Base-by-base conservation (phyloP, 73 alveolate species). In the Stentor roeselii region DNA sequence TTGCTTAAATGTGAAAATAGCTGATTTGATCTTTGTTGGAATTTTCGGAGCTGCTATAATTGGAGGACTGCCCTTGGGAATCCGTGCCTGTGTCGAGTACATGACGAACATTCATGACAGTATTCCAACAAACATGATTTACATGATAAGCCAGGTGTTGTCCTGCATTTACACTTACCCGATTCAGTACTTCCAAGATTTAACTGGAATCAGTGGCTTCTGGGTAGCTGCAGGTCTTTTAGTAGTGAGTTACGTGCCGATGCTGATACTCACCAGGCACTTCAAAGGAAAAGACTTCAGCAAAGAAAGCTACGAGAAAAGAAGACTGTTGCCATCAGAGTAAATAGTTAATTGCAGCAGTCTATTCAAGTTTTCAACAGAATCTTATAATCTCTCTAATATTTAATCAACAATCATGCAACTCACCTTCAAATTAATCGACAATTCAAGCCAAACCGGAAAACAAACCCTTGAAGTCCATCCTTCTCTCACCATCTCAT, bases 1-100 rank as follows among this genome's bases (percentile, higher is more conserved):
- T n/a, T n/a, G n/a, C n/a, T n/a, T n/a, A n/a, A n/a, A n/a, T n/a
- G n/a, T n/a, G n/a, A n/a, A n/a, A n/a, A n/a, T n/a, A n/a, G n/a
- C n/a, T n/a, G n/a, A n/a, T n/a, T n/a, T n/a, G n/a, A n/a, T n/a
- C n/a, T n/a, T n/a, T n/a, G n/a, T n/a, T n/a, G n/a, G n/a, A 11
- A 31, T 76, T 76, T 3, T 3, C 35, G 84, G 84, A 82, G 3
- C 34, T 3, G 78, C 6, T 4, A 78, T 76, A 15, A n/a, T 76
- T 0, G 84, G 84, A 34, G 21, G 6, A 36, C 6, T 76, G 85
- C 84, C 84, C 14, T 76, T 76, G 35, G 84, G 78, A 36, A 76
- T 76, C 3, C 3, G 34, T 4, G 80, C n/a, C 27, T 78, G 31
- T 76, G 80, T 76, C 15, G 80, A 6, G 15, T 82, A 76, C 3